Conservation (phyloP, 495 filamentous ascomycete species). For the Annulohypoxylon maeteangense region DNA sequence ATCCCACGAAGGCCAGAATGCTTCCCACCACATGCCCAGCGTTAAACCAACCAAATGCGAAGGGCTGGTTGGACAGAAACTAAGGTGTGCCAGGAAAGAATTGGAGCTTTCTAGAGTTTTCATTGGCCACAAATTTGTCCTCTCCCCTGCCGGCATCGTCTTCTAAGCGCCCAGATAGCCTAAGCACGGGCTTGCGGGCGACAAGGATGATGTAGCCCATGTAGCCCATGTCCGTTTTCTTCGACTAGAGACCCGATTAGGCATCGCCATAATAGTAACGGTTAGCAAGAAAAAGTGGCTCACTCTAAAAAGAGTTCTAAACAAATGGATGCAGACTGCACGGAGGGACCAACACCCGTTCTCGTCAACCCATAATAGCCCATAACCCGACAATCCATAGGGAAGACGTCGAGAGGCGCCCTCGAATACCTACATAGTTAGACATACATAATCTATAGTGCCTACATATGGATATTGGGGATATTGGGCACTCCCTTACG, state of each 20-base stretch:
- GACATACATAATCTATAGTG: background rate
- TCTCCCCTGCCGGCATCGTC: constrained; percentile 37
- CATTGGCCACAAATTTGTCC: constrained; percentile 34
- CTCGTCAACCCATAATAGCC: constrained; percentile 20
- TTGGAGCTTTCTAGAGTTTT: constrained; percentile 30
- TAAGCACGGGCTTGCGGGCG: constrained; percentile 33
- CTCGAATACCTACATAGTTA: constrained; percentile 16
- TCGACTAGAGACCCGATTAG: constrained; percentile 36
- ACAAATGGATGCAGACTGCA: constrained; percentile 32
- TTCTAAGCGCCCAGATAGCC: constrained; percentile 47
- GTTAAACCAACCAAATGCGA: constrained; percentile 50
- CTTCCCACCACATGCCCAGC: constrained; percentile 45
- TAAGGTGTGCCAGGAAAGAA: constrained; percentile 35
- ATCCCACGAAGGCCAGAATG: constrained; percentile 43
- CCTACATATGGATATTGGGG: constrained; percentile 21
- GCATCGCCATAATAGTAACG: constrained; percentile 38
- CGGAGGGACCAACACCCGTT: constrained; percentile 34
- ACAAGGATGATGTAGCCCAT: constrained; percentile 27
- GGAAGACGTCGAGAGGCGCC: constrained; percentile 24
- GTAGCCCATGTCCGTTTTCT: constrained; percentile 26
- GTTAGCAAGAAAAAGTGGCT: constrained; percentile 39
- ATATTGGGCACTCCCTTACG: constrained; percentile 32
- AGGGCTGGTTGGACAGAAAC: constrained; percentile 55
- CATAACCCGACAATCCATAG: no score
- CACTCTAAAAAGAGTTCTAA: constrained; percentile 16